Percentiles rank a stretch among this genome's conserved stretches.
These are phyloP conservation scores for Acanthamoeba rhysodes DNA, from an alignment of 208 protist genomes.

Conservation along the genomic window DNA sequence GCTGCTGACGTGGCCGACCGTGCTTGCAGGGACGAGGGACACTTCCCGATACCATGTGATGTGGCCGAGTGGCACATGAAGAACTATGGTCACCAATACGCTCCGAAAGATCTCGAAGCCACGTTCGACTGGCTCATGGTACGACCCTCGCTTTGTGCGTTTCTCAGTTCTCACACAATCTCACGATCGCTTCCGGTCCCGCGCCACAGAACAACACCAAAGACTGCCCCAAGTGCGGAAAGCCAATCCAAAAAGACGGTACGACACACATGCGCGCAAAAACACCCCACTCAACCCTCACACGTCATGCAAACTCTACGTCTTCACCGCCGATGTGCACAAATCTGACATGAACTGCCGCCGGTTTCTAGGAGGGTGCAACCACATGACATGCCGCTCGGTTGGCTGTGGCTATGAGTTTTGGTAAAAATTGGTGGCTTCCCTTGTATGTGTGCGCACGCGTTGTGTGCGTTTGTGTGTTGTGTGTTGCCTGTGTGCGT, in stretches of 20 bases:
- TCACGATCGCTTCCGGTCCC: background rate
- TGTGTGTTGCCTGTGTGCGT: too few relatives aligned
- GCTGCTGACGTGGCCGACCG: background rate
- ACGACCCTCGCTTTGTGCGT: background rate
- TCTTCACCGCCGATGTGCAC: too few relatives aligned
- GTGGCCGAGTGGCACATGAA: background rate
- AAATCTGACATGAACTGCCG: too few relatives aligned
- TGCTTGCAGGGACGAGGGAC: background rate
- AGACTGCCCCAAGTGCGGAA: slow-evolving; percentile 23
- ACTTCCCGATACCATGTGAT: slow-evolving; percentile 1
- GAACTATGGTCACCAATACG: background rate
- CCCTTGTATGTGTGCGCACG: background rate
- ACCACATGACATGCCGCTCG: background rate
- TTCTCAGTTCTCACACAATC: background rate
- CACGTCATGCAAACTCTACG: too few relatives aligned
- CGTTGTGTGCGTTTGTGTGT: background rate
- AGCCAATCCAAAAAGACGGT: slow-evolving; percentile 16
- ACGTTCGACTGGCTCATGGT: slow-evolving; percentile 28
- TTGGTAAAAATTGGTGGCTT: background rate
- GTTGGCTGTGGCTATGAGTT: slow-evolving; percentile 34
- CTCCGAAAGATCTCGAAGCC: background rate
- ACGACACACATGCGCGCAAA: too few relatives aligned
- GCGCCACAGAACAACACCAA: background rate
- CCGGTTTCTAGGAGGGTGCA: background rate
- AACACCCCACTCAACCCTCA: too few relatives aligned